phyloP scores from a whole-genome alignment of 2,329 filamentous ascomycete species.

The Lecanicillium sp. region DNA sequence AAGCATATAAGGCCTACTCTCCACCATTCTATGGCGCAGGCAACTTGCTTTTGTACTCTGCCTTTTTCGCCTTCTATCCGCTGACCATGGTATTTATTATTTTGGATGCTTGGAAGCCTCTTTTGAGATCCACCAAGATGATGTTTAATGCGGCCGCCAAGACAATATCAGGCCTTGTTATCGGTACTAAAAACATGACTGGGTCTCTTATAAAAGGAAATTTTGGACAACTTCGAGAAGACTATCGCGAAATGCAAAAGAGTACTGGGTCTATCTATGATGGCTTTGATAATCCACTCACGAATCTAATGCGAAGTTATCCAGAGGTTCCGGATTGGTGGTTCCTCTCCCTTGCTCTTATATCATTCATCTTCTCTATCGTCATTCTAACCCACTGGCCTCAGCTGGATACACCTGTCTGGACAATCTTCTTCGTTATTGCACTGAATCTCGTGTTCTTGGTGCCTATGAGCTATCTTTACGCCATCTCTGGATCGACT shows the following conservation, averaged over 20 bases:
- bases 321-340: constrained; percentile 41
- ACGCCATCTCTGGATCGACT: constrained; percentile 32
- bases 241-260: constrained; percentile 28
- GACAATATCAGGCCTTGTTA: not conserved
- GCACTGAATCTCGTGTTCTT: constrained; percentile 29
- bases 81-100: constrained; percentile 26
- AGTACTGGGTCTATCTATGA: constrained; percentile 31
- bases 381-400: constrained; percentile 21
- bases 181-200: constrained; percentile 18
- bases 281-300: constrained; percentile 33
- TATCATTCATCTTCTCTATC: constrained; percentile 22
- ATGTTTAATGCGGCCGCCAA: not conserved
- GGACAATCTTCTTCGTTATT: constrained; percentile 22
- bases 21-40: constrained; percentile 24
- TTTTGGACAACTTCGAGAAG: constrained; percentile 19
- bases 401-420: constrained; percentile 19
- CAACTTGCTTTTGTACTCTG: constrained; percentile 20
- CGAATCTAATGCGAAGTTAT: constrained; percentile 32
- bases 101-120: constrained; percentile 21
- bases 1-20: constrained; percentile 26
- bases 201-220: constrained; percentile 22
- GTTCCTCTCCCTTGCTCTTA: constrained; percentile 15
- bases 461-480: constrained; percentile 30
- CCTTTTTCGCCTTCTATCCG: constrained; percentile 22
- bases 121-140: constrained; percentile 6